Base-by-base conservation (phyloP, 148 eudicot genomes). In the Silene conica region DNA sequence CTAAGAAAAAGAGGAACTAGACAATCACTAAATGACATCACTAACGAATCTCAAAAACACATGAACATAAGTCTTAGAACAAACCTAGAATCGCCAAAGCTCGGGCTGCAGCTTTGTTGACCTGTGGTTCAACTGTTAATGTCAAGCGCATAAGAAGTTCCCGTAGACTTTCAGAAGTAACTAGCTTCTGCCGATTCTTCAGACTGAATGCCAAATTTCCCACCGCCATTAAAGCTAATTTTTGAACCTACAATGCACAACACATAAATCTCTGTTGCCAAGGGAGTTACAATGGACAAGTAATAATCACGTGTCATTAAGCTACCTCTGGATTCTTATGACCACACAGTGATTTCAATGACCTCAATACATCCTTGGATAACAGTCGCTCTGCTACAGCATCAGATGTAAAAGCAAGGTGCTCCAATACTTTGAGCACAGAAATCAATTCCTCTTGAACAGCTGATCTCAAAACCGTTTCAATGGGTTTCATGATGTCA, bases 51-150 rank as follows among this genome's bases (percentile, higher is more conserved):
- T 45, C 48, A 70, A 52, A 57, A 72, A 12, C 20, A 63, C 62
- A 31, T 63, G 19, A 34, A 13, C 3, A 28, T 19, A 31, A 63
- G 71, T 73, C 74, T 60, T 65, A 63, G 75, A 79, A 85, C 91
- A 81, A 79, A 96, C 99, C 99, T 78, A 96, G 89, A 82, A 96
- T 96, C 54, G 99, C 99, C 81, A 96, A 79, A 78, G 89, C 97
- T 74, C 99, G 91, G 77, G 96, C 91, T n/a, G 99, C 99, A 83
- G 97, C 96, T 90, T 90, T 96, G 79, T 84, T 86, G 75, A 92
- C 99, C 71, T 87, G 90, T 72, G 85, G 80, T 79, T 91, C 99
- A 75, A 92, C 69, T 56, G 92, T 85, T 76, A 87, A 78, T 38
- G 92, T 96, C 76, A 90, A 80, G 71, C 89, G 96, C 83, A 96